Percentiles rank a stretch among this genome's conserved stretches.
phyloP scores from a whole-genome alignment of 2,329 filamentous ascomycete genomes.

The Xylariales sp. region DNA sequence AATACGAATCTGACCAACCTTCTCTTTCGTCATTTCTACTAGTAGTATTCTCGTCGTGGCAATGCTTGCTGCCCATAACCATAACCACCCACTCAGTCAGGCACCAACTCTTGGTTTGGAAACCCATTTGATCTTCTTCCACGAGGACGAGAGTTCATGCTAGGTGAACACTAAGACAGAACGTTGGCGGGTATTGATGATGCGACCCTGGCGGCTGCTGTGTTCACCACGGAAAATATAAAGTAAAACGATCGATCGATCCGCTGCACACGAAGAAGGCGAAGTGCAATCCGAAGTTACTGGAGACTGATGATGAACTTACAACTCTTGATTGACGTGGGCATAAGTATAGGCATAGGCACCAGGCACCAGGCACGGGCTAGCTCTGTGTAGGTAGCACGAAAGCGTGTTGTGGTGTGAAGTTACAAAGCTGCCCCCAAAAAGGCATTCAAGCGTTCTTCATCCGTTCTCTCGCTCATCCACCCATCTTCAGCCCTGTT shows the following conservation, averaged over 20 bases:
- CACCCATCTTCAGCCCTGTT: conserved; percentile 41
- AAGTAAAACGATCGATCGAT: conserved; percentile 4
- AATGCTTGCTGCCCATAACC: conserved; percentile 34
- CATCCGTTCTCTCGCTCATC: background rate
- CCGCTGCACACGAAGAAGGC: background rate
- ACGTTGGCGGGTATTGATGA: conserved; percentile 4
- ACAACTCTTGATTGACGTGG: conserved; percentile 11
- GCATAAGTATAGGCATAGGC: conserved; percentile 5
- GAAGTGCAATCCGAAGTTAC: conserved; percentile 12
- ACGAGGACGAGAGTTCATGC: conserved; percentile 27
- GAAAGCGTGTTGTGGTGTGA: conserved; percentile 1
- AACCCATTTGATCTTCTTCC: conserved; percentile 6
- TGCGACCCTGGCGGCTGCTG: conserved; percentile 19
- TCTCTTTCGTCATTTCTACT: conserved; percentile 23
- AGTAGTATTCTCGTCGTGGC: conserved; percentile 41
- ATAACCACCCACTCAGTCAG: conserved; percentile 19
- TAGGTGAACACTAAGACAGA: conserved; percentile 13
- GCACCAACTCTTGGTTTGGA: conserved; percentile 18
- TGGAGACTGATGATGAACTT: conserved; percentile 5
- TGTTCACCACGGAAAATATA: conserved; percentile 3
- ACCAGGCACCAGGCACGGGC: background rate
- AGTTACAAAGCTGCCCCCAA: conserved; percentile 15
- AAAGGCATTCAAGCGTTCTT: conserved; percentile 9
- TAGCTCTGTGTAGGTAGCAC: background rate
- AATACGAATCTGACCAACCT: conserved; percentile 19